Percentiles rank a stretch among this genome's conserved stretches.
phyloP scores from a whole-genome alignment of 2,329 filamentous ascomycete genomes.

The Fusarium metavorans region DNA sequence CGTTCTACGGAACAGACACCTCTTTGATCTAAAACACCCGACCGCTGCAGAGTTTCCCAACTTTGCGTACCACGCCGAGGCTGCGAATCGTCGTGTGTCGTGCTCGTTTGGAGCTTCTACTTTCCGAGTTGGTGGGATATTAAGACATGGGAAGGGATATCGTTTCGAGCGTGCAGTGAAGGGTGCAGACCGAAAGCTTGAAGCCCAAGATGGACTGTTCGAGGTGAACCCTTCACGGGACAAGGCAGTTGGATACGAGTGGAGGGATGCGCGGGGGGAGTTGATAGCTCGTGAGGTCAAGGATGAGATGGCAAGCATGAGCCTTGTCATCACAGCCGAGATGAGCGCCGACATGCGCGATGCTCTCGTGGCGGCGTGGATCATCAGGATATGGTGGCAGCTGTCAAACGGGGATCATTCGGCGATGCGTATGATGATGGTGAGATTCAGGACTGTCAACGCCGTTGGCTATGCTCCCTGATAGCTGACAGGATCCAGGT shows the following conservation, averaged over 20 bases:
- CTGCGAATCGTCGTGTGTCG: conserved; percentile 44
- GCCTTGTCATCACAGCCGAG: conserved; percentile 48
- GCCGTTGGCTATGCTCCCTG: background rate
- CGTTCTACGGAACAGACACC: conserved; percentile 46
- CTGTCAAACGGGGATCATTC: conserved; percentile 48
- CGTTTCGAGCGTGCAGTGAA: conserved; percentile 47
- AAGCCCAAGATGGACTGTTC: conserved; percentile 45
- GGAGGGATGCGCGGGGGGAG: conserved; percentile 44
- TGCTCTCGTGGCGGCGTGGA: conserved; percentile 52
- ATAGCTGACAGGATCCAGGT: conserved; percentile 27
- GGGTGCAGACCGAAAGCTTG: conserved; percentile 38
- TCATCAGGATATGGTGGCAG: conserved; percentile 51
- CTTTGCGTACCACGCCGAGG: conserved; percentile 51
- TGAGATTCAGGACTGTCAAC: conserved; percentile 13
- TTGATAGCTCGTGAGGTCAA: conserved; percentile 51
- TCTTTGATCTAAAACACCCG: conserved; percentile 52
- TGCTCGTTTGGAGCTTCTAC: conserved; percentile 47
- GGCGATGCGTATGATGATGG: conserved; percentile 28
- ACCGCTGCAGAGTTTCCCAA: conserved; percentile 42
- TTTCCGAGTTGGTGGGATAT: conserved; percentile 37
- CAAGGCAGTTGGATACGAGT: conserved; percentile 47
- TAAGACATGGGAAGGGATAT: conserved; percentile 43
- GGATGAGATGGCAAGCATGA: conserved; percentile 41
- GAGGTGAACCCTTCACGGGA: conserved; percentile 43
- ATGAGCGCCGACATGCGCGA: conserved; percentile 47